Conservation (phyloP, 345 rosid species). For the Ailanthus altissimus region DNA sequence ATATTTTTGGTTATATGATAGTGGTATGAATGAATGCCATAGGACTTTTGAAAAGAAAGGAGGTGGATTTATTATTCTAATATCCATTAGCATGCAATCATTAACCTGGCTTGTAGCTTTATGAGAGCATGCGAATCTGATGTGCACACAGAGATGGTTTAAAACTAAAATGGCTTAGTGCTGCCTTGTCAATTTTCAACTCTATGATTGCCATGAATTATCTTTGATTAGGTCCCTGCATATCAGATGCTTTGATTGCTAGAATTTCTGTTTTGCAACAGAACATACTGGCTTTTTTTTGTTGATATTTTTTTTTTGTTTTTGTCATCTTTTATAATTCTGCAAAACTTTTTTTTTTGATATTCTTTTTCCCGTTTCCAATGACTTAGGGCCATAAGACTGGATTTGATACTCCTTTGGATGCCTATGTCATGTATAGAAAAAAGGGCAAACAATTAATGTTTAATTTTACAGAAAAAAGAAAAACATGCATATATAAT, state of each 20-base stretch:
- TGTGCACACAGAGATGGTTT: neutral
- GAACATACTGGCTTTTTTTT: neutral
- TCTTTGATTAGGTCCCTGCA: neutral
- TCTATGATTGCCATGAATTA: neutral
- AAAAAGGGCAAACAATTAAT: neutral
- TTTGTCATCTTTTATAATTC: neutral
- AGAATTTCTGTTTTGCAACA: neutral
- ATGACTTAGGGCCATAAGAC: neutral
- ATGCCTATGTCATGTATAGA: neutral
- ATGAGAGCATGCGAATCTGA: conserved; percentile 2
- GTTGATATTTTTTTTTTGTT: too few species aligned
- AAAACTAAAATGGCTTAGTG: neutral
- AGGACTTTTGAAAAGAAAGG: neutral
- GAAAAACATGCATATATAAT: neutral
- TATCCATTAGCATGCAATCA: neutral
- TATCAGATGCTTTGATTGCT: neutral
- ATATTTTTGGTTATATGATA: neutral
- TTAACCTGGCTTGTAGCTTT: neutral
- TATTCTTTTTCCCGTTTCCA: neutral
- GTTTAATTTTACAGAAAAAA: neutral
- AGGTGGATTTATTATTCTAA: neutral
- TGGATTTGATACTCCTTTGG: neutral
- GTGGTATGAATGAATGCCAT: neutral
- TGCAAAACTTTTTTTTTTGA: neutral
- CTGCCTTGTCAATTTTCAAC: neutral